A percentile compares a stretch with the other conserved stretches of the same genome.
phyloP scores from a whole-genome alignment of 805 yeast genomes.

The Yamadazyma philogaea region DNA sequence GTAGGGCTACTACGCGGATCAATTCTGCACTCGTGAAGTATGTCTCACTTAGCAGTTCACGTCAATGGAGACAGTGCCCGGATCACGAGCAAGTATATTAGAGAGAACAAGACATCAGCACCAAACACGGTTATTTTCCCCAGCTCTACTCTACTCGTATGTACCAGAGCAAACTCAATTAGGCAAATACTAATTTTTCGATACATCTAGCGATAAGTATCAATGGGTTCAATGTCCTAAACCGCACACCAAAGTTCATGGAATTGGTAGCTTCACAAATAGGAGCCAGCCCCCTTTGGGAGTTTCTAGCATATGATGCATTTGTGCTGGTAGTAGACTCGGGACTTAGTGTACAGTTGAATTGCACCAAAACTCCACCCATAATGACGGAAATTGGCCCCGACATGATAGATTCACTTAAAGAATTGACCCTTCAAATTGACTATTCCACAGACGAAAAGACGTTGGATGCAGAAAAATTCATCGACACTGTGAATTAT shows the following conservation, averaged over 20 bases:
- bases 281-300: background rate
- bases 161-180: background rate
- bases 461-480: background rate
- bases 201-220: background rate
- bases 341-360: conserved; percentile 1
- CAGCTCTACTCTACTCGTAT: background rate
- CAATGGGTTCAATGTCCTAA: background rate
- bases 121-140: background rate
- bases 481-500: conserved; percentile 7
- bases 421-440: conserved; percentile 1
- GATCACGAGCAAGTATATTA: background rate
- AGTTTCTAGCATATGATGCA: background rate
- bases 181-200: background rate
- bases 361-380: conserved; percentile 1
- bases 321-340: background rate
- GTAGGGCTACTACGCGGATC: background rate
- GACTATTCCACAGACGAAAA: background rate
- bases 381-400: background rate
- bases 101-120: background rate
- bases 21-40: background rate
- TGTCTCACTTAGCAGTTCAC: background rate
- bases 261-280: background rate
- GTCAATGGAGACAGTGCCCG: conserved; percentile 3
- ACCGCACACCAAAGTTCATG: background rate
- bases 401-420: background rate